These are phyloP conservation scores for Hygrophila difformis DNA, from an alignment of 257 asterid genomes.

Conservation along the genomic window DNA sequence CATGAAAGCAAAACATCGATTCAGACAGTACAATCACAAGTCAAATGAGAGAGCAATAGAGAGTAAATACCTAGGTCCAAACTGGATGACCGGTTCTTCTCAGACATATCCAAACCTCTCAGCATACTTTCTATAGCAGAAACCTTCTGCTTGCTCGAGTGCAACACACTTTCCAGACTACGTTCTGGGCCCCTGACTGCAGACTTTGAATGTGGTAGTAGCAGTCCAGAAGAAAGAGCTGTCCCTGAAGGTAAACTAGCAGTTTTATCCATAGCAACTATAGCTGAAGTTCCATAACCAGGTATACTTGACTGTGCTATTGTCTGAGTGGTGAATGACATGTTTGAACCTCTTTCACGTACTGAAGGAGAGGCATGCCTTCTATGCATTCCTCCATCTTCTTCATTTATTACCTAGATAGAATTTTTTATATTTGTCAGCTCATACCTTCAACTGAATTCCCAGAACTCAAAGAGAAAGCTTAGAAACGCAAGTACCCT, in stretches of 20 bases:
- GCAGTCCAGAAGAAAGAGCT: slow-evolving; percentile 64
- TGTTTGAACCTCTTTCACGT: slow-evolving; percentile 74
- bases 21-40: neutral
- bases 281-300: slow-evolving; percentile 97
- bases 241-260: slow-evolving; percentile 59
- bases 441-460: slow-evolving; percentile 15
- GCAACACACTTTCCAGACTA: slow-evolving; percentile 91
- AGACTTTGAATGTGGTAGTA: slow-evolving; percentile 67
- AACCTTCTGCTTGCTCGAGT: slow-evolving; percentile 95
- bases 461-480: slow-evolving; percentile 4
- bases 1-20: slow-evolving; percentile 3
- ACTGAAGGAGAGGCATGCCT: slow-evolving; percentile 95
- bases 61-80: slow-evolving; percentile 87
- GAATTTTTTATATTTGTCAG: slow-evolving; percentile 17
- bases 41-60: slow-evolving; percentile 16
- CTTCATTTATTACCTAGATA: slow-evolving; percentile 78
- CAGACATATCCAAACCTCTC: slow-evolving; percentile 77
- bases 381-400: slow-evolving; percentile 95
- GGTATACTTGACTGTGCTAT: slow-evolving; percentile 59
- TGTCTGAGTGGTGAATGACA: slow-evolving; percentile 51
- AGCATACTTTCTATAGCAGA: slow-evolving; percentile 98
- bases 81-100: slow-evolving; percentile 80
- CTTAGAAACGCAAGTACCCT: slow-evolving; percentile 47
- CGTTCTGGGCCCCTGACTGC: slow-evolving; percentile 66
- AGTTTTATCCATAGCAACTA: slow-evolving; percentile 94